Conservation (phyloP, 768 basidiomycete species). For the Macrolepiota dolichaula region DNA sequence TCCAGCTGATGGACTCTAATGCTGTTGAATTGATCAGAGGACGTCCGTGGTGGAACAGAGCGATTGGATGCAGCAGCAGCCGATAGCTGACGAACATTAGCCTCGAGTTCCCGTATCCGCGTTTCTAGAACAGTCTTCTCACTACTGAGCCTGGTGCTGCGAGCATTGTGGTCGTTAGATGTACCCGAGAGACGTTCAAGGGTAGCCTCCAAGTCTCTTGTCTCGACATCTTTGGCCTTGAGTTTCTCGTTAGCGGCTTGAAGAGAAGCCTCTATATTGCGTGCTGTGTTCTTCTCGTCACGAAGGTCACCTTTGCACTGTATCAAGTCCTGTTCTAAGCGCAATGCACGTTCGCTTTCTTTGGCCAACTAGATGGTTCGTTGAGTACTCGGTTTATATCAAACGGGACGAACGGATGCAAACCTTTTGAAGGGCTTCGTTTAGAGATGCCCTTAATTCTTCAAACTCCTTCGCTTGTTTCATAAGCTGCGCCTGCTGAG, state of each 20-base stretch:
- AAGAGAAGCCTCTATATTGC: conserved; percentile 52
- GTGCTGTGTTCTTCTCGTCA: conserved; percentile 47
- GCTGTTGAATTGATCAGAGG: conserved; percentile 59
- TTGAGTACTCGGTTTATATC: conserved; percentile 1
- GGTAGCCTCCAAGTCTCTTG: conserved; percentile 52
- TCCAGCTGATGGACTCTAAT: conserved; percentile 49
- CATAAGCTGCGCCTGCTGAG: conserved; percentile 40
- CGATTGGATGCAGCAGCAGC: conserved; percentile 27
- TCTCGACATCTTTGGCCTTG: conserved; percentile 45
- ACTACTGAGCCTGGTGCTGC: conserved; percentile 44
- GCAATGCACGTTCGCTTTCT: conserved; percentile 54
- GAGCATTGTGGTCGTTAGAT: conserved; percentile 43
- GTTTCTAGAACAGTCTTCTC: conserved; percentile 57
- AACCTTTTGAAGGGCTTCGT: conserved; percentile 47
- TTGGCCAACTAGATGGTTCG: conserved; percentile 40
- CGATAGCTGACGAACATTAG: conserved; percentile 31
- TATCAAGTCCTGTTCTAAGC: conserved; percentile 48
- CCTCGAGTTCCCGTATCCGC: conserved; percentile 58
- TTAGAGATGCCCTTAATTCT: conserved; percentile 37
- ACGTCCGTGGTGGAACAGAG: conserved; percentile 37
- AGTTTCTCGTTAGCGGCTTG: conserved; percentile 44
- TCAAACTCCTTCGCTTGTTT: conserved; percentile 39
- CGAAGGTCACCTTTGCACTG: conserved; percentile 53
- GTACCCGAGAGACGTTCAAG: conserved; percentile 52
- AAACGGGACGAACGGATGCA: conserved; percentile 11